Percentiles rank a stretch among this genome's conserved stretches.
These are phyloP conservation scores for Coniochaeta sp. DNA, from an alignment of 2,329 filamentous ascomycete genomes.

Conservation along the genomic window DNA sequence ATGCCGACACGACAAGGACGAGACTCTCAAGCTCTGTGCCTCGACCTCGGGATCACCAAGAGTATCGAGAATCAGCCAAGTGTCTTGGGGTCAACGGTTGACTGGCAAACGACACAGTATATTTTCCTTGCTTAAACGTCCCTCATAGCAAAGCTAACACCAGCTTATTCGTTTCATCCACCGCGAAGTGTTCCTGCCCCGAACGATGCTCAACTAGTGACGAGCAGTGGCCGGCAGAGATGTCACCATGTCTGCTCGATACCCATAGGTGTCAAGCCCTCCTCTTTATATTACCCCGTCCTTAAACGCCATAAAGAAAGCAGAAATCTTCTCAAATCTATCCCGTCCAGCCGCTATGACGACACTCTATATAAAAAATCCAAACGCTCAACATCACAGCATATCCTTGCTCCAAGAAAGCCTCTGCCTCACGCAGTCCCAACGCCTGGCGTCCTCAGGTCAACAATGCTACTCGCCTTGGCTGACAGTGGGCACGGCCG, in stretches of 20 bases:
- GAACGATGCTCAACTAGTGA: background rate
- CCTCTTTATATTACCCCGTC: background rate
- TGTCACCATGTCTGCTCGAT: background rate
- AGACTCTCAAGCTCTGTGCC: no score
- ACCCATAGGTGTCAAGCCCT: background rate
- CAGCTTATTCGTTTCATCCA: background rate
- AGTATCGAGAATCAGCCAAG: no score
- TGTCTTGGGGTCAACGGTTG: no score
- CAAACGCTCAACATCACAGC: background rate
- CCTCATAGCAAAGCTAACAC: background rate
- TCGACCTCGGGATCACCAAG: no score
- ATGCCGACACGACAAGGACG: no score
- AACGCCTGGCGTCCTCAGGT: slow-evolving; percentile 26
- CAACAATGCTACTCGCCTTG: slow-evolving; percentile 10
- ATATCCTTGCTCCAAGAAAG: background rate
- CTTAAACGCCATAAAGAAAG: background rate
- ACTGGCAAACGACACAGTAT: background rate
- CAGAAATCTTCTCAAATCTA: background rate
- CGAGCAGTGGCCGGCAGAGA: background rate
- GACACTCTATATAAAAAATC: background rate
- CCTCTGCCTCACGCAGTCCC: slow-evolving; percentile 18
- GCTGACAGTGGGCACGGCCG: slow-evolving; percentile 22
- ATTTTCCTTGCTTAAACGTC: background rate
- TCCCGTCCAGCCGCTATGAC: background rate
- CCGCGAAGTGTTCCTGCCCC: background rate